Evolutionary conservation across 2,329 filamentous ascomycete species (phyloP), one percentile per base, ranked within the genome.

Genomic region (Ambrosiella xylebori): DNA sequence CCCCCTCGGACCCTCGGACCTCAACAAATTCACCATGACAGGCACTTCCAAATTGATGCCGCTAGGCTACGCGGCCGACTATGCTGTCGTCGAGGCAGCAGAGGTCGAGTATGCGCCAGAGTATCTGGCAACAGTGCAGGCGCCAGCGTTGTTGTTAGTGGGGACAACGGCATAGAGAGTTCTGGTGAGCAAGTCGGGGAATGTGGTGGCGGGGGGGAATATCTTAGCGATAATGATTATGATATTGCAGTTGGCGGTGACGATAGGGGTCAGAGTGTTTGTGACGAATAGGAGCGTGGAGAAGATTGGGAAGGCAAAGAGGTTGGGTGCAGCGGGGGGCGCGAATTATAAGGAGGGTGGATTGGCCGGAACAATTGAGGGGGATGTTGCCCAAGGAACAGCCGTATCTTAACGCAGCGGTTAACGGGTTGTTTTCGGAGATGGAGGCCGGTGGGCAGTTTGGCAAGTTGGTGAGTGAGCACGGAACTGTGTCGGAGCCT

Each of bases 111-210:
- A 77, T 59, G 84, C 82, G 7, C 91, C 91, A 0, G 71, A 69
- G 51, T 88, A 95, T 69, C 72, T 97, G 47, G 77, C 71, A 0
- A 73, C 83, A 54, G 78, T 76, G 1, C 87, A 97, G 70, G 88
- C 84, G 0, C 91, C 91, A 0, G 88, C 89, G 6, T 68, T 97
- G 52, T 89, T 91, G 2, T 72, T 96, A 39, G 88, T 88, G 0
- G 91, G 90, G 0, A 67, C 96, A 61, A 97, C 91, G 1, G 91
- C 79, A 6, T 97, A 88, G 88, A 76, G 93, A 50, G 91, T 90
- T 0, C 73, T 94, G 49, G 79, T 93, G 56, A 85, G 79, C 6
- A 97, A 97, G 75, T 82, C 78, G 54, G 79, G 76, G 4, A 81
- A 83, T 63, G 78, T 78, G 6, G 71, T 73, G 59, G 69, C 71